Base-by-base conservation (phyloP, 495 filamentous ascomycete genomes). In the Aspergillus panamensis region DNA sequence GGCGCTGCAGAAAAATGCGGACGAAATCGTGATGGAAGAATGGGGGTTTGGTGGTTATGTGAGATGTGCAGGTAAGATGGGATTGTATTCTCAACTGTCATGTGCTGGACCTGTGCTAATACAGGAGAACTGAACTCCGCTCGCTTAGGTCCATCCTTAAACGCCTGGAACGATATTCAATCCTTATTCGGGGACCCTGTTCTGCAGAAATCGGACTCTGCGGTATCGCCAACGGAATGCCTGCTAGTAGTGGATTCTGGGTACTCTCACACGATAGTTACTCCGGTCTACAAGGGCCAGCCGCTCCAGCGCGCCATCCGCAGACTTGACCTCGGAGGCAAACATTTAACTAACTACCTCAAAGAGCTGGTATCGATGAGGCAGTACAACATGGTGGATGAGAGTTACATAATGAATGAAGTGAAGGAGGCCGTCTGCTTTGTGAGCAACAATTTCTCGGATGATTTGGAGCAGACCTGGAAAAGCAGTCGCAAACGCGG, bases 21-120 rank as follows among this genome's bases (percentile, higher is more conserved):
- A 97, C 69, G 91, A 99, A 77, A 90, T 99, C 68, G 83, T 97
- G 0, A 97, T 97, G 77, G 94, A 99, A 68, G 92, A 97, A 69
- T 97, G 92, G 78, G 91, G 90, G n/a, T 97, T 97, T 72, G 83
- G 87, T 16, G 85, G 86, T 47, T 96, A 95, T 71, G 86, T 84
- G 55, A 82, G 94, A 48, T 86, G 81, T 63, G 71, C 90, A 55
- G 68, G 85, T 80, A 66, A 66, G 63, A 48, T 19, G 16, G 4
- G 13, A 7, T 33, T 19, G 9, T 39, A 39, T 5, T 39, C 14
- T n/a, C 35, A 39, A 13, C 14, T 39, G 30, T 12, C 13, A 10
- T 1, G 43, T 10, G 40, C 7, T n/a, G 35, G 14, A n/a, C 29
- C 8, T 9, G 9, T 21, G 42, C 29, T 17, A 48, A 31, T 2